A percentile compares a stretch with the other conserved stretches of the same genome.
Evolutionary conservation across 495 filamentous ascomycete species (phyloP).

Genomic region (Oidiodendron maius): DNA sequence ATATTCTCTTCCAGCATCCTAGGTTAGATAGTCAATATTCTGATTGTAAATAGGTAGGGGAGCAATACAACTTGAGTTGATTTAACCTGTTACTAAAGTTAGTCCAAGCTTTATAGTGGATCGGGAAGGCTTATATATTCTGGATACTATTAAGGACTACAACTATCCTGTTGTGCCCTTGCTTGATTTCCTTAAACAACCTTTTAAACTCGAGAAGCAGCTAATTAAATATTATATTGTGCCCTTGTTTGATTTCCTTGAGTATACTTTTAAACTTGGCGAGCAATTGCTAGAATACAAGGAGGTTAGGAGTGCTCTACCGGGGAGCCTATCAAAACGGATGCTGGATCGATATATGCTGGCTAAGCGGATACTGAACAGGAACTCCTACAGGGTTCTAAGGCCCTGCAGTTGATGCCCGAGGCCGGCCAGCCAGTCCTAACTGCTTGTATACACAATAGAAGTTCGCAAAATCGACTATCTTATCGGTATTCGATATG

Average conservation of each 20-base stretch:
- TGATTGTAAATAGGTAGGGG: background rate
- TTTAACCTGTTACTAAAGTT: conserved; percentile 6
- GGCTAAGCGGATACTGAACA: conserved; percentile 3
- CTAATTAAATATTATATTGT: too few relatives aligned
- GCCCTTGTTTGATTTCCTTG: too few relatives aligned
- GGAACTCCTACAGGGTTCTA: background rate
- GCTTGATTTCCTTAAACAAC: too few relatives aligned
- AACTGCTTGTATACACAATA: conserved; percentile 9
- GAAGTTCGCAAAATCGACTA: conserved; percentile 4
- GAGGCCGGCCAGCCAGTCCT: background rate
- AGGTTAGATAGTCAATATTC: conserved; percentile 1
- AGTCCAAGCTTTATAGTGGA: conserved; percentile 7
- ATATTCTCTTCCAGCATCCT: too few relatives aligned
- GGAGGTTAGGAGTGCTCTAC: too few relatives aligned
- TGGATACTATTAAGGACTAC: conserved; percentile 2
- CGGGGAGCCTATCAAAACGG: too few relatives aligned
- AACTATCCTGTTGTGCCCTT: conserved; percentile 5
- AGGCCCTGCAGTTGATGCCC: background rate
- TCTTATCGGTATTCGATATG: conserved; percentile 2
- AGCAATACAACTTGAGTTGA: conserved; percentile 9
- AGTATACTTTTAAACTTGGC: background rate
- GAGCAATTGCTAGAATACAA: too few relatives aligned
- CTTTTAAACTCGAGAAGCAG: background rate
- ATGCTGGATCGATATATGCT: conserved; percentile 5
- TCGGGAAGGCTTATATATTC: conserved; percentile 11